A percentile compares a stretch with the other conserved stretches of the same genome.
Conservation (phyloP, 805 yeast genomes). For the Saccharomycopsis microspora region DNA sequence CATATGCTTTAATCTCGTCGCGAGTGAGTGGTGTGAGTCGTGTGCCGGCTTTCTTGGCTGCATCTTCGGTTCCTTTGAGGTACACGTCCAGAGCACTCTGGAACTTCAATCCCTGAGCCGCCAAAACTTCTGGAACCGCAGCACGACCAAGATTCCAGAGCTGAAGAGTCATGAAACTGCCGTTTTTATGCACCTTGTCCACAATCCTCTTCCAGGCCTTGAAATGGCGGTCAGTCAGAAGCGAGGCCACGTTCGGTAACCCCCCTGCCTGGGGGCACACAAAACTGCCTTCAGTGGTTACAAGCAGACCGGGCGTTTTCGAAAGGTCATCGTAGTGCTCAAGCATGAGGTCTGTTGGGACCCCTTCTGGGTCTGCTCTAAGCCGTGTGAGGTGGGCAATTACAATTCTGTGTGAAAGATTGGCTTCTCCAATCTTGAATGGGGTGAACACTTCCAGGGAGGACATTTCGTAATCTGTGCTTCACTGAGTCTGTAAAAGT, state of each 20-base stretch:
- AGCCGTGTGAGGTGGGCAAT: constrained; percentile 41
- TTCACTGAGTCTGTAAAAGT: too few species aligned
- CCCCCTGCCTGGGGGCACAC: constrained; percentile 32
- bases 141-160: constrained; percentile 41
- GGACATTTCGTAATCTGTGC: too few species aligned
- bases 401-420: constrained; percentile 30
- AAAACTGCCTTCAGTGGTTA: constrained; percentile 50
- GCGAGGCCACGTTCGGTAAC: constrained; percentile 35
- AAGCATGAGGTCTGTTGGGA: constrained; percentile 36
- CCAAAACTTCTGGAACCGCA: constrained; percentile 27
- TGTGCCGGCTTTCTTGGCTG: constrained; percentile 26
- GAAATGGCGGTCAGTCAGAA: constrained; percentile 36
- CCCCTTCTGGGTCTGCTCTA: constrained; percentile 27
- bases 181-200: constrained; percentile 38
- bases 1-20: constrained; percentile 30
- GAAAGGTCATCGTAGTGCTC: constrained; percentile 50
- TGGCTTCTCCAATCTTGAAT: constrained; percentile 1
- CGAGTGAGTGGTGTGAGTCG: constrained; percentile 26
- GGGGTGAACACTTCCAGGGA: too few species aligned
- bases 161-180: constrained; percentile 35
- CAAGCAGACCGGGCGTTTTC: constrained; percentile 40
- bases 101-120: constrained; percentile 26
- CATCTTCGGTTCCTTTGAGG: constrained; percentile 27
- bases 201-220: constrained; percentile 38
- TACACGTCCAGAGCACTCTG: constrained; percentile 30